Conservation (phyloP, 768 basidiomycete species). For the Fistulinella prunicolor region DNA sequence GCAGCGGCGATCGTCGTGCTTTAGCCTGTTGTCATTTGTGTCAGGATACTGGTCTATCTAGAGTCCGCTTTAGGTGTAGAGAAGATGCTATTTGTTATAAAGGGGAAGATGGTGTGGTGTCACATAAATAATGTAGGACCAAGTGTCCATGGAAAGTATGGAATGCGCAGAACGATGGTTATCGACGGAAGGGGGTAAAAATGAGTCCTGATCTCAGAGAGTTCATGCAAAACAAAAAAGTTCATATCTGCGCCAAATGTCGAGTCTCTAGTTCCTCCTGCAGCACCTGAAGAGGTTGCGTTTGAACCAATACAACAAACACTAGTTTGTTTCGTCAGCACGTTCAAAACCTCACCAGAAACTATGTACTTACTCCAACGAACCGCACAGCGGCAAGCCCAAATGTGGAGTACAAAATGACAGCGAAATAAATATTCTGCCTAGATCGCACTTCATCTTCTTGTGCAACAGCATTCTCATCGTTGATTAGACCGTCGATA, state of each 20-base stretch:
- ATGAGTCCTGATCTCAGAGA: constrained; percentile 23
- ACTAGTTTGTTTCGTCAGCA: constrained; percentile 41
- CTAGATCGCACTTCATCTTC: constrained; percentile 39
- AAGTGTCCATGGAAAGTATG: constrained; percentile 22
- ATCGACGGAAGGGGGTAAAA: constrained; percentile 30
- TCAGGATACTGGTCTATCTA: too few relatives aligned
- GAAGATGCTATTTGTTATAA: constrained; percentile 16
- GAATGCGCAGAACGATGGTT: constrained; percentile 16
- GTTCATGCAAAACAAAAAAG: constrained; percentile 23
- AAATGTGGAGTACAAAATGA: constrained; percentile 82
- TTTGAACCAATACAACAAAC: constrained; percentile 78
- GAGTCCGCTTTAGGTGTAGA: constrained; percentile 17
- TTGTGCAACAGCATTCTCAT: constrained; percentile 38
- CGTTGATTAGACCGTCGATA: constrained; percentile 55
- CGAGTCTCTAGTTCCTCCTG: constrained; percentile 56
- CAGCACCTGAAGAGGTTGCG: constrained; percentile 81
- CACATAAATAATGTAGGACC: constrained; percentile 21
- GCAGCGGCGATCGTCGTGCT: constrained; percentile 3
- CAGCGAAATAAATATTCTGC: constrained; percentile 65
- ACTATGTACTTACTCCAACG: constrained; percentile 59
- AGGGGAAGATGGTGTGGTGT: constrained; percentile 7
- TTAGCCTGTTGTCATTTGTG: constrained; percentile 13
- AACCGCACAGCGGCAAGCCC: constrained; percentile 70
- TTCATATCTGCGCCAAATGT: constrained; percentile 11
- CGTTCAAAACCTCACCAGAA: neutral